These are phyloP conservation scores for Vinca major DNA, from an alignment of 305 asterid species.

Conservation along the genomic window DNA sequence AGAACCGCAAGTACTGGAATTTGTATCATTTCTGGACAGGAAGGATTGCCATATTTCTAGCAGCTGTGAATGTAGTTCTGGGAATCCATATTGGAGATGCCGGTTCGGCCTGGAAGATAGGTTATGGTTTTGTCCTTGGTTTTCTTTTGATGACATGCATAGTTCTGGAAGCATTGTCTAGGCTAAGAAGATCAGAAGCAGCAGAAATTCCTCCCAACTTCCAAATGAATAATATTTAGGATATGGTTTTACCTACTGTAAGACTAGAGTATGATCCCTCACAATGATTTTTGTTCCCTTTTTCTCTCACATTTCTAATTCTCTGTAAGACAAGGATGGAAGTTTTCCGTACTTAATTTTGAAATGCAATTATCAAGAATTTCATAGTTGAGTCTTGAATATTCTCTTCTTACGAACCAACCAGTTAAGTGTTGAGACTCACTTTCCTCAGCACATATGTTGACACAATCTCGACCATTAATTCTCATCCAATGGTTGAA, in stretches of 20 bases:
- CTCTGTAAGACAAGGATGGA: conserved; percentile 1
- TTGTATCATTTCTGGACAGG: conserved; percentile 71
- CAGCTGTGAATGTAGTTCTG: conserved; percentile 54
- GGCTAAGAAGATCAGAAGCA: conserved; percentile 36
- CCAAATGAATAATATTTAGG: conserved; percentile 38
- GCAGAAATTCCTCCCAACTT: conserved; percentile 33
- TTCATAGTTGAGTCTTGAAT: background rate
- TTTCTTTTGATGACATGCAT: conserved; percentile 33
- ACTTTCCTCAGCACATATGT: too few relatives aligned
- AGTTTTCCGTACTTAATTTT: background rate
- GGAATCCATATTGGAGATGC: conserved; percentile 68
- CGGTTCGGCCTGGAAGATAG: conserved; percentile 55
- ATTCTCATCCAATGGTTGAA: too few relatives aligned
- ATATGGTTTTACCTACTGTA: background rate
- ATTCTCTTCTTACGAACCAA: too few relatives aligned
- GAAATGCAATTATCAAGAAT: background rate
- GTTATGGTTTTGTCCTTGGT: conserved; percentile 64
- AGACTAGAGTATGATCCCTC: background rate
- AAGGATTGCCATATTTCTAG: conserved; percentile 62
- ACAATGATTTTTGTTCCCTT: background rate
- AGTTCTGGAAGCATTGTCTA: conserved; percentile 48
- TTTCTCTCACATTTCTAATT: background rate
- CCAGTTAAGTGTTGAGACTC: too few relatives aligned
- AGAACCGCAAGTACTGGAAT: conserved; percentile 56
- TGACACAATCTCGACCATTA: too few relatives aligned